Evolutionary conservation across 805 yeast genomes (phyloP).

Genomic region (Pichia paraexigua): DNA sequence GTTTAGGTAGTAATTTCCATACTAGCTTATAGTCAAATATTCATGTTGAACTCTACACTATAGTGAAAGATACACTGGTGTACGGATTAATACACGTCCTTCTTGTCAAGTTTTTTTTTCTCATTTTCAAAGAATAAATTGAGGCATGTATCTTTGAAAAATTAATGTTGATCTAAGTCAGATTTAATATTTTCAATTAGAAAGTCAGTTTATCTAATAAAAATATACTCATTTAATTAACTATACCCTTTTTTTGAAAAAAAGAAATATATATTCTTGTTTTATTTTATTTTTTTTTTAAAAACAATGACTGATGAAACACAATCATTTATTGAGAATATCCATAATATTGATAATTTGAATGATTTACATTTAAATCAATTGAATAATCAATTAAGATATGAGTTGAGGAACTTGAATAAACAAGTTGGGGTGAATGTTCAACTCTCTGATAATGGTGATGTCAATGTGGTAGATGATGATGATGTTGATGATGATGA

Average conservation of each 20-base stretch:
- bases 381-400: slow-evolving; percentile 7
- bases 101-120: too few species aligned
- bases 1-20: too few species aligned
- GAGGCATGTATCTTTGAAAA: background rate
- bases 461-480: background rate
- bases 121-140: too few species aligned
- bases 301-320: slow-evolving; percentile 3
- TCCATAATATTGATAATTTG: slow-evolving; percentile 6
- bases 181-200: too few species aligned
- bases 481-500: background rate
- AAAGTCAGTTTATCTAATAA: too few species aligned
- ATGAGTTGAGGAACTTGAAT: slow-evolving; percentile 7
- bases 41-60: too few species aligned
- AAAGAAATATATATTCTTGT: slow-evolving; percentile 2
- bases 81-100: too few species aligned
- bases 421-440: slow-evolving; percentile 4
- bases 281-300: slow-evolving; percentile 10
- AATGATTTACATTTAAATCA: slow-evolving; percentile 9
- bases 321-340: slow-evolving; percentile 5
- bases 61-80: too few species aligned
- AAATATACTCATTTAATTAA: too few species aligned
- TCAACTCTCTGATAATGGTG: slow-evolving; percentile 1
- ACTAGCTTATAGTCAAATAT: too few species aligned
- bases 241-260: background rate
- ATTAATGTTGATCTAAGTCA: too few species aligned